Conservation (phyloP, 2,329 filamentous ascomycete genomes). For the Fusarium equiseti region DNA sequence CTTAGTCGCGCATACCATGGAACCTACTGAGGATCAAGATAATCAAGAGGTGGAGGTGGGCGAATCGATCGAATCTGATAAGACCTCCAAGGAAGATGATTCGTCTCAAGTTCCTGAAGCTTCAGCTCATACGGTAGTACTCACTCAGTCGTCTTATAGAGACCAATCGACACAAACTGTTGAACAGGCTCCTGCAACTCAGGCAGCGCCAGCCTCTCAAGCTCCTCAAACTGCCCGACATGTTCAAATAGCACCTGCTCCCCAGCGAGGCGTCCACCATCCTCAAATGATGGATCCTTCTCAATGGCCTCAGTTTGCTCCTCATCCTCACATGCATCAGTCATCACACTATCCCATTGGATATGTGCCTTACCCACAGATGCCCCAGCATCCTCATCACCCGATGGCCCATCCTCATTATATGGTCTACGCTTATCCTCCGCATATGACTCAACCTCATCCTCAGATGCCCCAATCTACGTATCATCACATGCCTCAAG, state of each 20-base stretch:
- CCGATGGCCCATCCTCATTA: not conserved
- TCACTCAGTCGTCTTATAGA: too few relatives aligned
- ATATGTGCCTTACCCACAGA: not conserved
- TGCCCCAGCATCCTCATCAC: not conserved
- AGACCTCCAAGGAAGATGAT: not conserved
- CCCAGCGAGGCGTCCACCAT: not conserved
- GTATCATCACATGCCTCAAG: not conserved
- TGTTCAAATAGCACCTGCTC: not conserved
- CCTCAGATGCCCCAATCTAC: not conserved
- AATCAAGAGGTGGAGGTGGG: not conserved
- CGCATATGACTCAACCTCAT: not conserved
- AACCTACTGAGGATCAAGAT: not conserved
- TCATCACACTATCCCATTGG: not conserved
- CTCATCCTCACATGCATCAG: constrained; percentile 6
- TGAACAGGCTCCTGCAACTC: too few relatives aligned
- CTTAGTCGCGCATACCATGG: not conserved
- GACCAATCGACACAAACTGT: too few relatives aligned
- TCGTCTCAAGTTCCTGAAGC: not conserved
- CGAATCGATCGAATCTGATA: not conserved
- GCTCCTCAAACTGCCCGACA: not conserved
- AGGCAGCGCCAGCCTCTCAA: too few relatives aligned
- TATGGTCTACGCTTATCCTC: not conserved
- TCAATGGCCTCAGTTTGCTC: not conserved
- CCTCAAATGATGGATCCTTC: too few relatives aligned
- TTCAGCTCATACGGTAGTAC: too few relatives aligned